Conservation (phyloP, 129 eudicot species). For the Calendula officinalis region DNA sequence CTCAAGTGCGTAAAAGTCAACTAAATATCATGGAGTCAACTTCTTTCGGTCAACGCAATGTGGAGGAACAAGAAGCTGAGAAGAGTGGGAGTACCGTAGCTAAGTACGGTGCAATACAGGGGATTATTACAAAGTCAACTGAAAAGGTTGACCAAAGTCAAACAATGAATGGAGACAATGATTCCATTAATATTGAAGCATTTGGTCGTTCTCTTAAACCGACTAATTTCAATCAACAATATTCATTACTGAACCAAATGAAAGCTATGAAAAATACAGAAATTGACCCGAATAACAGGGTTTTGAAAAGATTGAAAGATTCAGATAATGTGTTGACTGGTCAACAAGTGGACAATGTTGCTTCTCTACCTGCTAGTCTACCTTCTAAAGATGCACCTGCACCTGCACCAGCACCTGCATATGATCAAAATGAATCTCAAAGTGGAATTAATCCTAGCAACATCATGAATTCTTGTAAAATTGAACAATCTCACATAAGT, state of each 20-base stretch:
- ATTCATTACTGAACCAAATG: constrained; percentile 68
- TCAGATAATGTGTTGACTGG: constrained; percentile 31
- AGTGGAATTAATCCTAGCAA: constrained; percentile 20
- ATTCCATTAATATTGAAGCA: constrained; percentile 61
- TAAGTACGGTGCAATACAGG: constrained; percentile 29
- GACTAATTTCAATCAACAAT: constrained; percentile 41
- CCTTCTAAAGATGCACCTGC: constrained; percentile 38
- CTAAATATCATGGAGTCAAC: constrained; percentile 50
- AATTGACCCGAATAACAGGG: constrained; percentile 51
- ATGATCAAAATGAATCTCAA: constrained; percentile 43
- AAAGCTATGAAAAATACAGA: constrained; percentile 47
- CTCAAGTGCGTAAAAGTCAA: constrained; percentile 39
- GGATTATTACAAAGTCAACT: constrained; percentile 23
- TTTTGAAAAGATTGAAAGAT: constrained; percentile 52
- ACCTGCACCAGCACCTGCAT: neutral
- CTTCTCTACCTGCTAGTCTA: constrained; percentile 39
- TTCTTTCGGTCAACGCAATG: constrained; percentile 35
- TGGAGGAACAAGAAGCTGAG: constrained; percentile 38
- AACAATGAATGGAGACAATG: constrained; percentile 40
- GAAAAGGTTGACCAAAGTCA: constrained; percentile 35
- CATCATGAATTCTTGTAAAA: constrained; percentile 31
- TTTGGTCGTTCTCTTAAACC: constrained; percentile 81
- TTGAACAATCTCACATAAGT: constrained; percentile 47
- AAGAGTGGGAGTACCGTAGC: constrained; percentile 34
- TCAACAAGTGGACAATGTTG: constrained; percentile 35